A percentile compares a stretch with the other conserved stretches of the same genome.
phyloP scores from a whole-genome alignment of 2,329 filamentous ascomycete species.

The Myriosclerotinia duriaeana region DNA sequence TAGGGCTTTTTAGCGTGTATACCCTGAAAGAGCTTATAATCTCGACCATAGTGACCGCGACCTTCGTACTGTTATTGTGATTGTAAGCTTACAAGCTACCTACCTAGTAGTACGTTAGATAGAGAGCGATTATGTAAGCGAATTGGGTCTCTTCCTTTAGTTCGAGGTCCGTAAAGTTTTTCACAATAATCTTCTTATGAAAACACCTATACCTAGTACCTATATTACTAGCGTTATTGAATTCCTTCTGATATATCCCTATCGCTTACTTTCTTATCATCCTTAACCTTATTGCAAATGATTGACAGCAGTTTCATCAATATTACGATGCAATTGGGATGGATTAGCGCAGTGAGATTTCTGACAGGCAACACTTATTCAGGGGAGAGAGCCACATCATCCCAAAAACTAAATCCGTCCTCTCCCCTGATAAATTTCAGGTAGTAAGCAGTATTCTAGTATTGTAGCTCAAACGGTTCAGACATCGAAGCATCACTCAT shows the following conservation, averaged over 20 bases:
- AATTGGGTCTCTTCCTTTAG: no score
- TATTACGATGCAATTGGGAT: background rate
- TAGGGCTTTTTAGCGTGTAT: no score
- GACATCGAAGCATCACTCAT: no score
- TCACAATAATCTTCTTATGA: background rate
- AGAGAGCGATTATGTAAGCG: background rate
- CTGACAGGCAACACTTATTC: constrained; percentile 6
- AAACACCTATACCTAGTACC: background rate
- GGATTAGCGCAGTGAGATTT: background rate
- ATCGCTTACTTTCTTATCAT: background rate
- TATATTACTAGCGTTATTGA: background rate
- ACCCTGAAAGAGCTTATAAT: no score
- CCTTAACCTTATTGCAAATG: background rate
- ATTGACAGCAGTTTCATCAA: background rate
- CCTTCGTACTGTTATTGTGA: no score
- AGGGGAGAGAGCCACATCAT: background rate
- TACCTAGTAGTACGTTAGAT: no score
- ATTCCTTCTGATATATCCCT: background rate
- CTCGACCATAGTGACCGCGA: no score
- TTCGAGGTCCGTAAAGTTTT: no score
- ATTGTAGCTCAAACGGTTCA: no score
- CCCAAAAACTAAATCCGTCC: no score
- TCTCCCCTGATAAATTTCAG: background rate
- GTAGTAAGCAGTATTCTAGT: background rate
- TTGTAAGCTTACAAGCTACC: no score